Conservation (phyloP, 257 asterid species). For the Ilex asprella region DNA sequence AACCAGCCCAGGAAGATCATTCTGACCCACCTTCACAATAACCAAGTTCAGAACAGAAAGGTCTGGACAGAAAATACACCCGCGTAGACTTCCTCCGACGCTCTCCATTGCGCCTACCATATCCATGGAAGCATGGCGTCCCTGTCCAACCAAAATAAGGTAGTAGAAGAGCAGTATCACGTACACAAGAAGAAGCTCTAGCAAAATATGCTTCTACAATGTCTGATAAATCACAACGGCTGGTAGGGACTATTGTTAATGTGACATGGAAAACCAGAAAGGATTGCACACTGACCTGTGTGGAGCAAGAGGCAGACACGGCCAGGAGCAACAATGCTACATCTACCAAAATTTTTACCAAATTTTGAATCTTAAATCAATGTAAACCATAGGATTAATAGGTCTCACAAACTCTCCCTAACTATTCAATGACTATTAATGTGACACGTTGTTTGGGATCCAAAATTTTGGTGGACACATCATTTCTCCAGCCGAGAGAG, state of each 20-base stretch:
- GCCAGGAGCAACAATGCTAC: slow-evolving; percentile 12
- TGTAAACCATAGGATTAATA: too few relatives aligned
- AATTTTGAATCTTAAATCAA: too few relatives aligned
- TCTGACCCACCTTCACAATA: slow-evolving; percentile 68
- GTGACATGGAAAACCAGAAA: too few relatives aligned
- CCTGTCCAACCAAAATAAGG: slow-evolving; percentile 21
- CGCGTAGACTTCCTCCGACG: slow-evolving; percentile 79
- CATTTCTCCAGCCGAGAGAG: neutral
- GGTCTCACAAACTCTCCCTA: too few relatives aligned
- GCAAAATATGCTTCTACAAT: too few relatives aligned
- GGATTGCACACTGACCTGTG: slow-evolving; percentile 21
- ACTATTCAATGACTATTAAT: too few relatives aligned
- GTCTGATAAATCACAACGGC: too few relatives aligned
- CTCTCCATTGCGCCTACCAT: slow-evolving; percentile 69
- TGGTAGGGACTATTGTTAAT: too few relatives aligned
- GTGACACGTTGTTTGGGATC: too few relatives aligned
- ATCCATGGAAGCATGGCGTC: slow-evolving; percentile 67
- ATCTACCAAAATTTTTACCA: too few relatives aligned
- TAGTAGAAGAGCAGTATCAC: neutral
- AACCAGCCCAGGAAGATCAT: slow-evolving; percentile 68
- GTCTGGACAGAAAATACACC: slow-evolving; percentile 73
- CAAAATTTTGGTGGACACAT: too few relatives aligned
- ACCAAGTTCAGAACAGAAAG: slow-evolving; percentile 67
- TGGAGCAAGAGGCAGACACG: slow-evolving; percentile 42
- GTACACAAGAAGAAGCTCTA: too few relatives aligned